Evolutionary conservation across 306 rosid genomes (phyloP), one percentile per base, ranked within the genome.

Genomic region (Cucurbita pepo): DNA sequence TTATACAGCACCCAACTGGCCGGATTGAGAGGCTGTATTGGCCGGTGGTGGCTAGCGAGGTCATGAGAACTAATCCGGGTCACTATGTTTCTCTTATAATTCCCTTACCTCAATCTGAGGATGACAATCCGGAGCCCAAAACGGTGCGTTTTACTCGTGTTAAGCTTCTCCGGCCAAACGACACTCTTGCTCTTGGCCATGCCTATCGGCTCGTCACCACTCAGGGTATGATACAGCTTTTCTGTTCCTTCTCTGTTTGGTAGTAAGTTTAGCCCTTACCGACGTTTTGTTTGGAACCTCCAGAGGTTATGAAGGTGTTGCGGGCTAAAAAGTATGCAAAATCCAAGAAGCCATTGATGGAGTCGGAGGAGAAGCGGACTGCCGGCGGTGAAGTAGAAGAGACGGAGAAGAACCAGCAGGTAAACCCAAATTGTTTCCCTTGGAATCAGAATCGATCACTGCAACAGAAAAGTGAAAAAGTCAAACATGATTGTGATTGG

Each of bases 111-210:
- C 76, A 58, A 37, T 76, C 86, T 1, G 81, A 85, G 30, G 77
- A 81, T 11, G 81, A 85, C 25, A 60, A 76, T 6, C 85, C 76
- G 2, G 84, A 80, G 37, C 80, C 82, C 1, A 86, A 86, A 34
- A 75, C 88, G 0, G 95, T 95, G 38, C 88, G 91, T 6, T 88
- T 91, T 75, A 95, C 96, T 8, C 91, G 93, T 4, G 93, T 95
- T n/a, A 95, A 95, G 93, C 91, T 95, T 71, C 99, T 95, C 53
- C 80, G 95, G 72, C 90, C 91, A 9, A 89, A 78, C 71, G 97
- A 91, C 72, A 87, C 93, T 80, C 99, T 95, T 74, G 82, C 90
- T 77, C 97, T 95, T 25, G 97, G 99, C 63, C 99, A 95, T 81
- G 99, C 99, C 65, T 95, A 95, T 44, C 83, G 97, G 40, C 91